Evolutionary conservation across 2,329 filamentous ascomycete species (phyloP), one percentile per base, ranked within the genome.

Genomic region (Xylariomycetidae sp.): DNA sequence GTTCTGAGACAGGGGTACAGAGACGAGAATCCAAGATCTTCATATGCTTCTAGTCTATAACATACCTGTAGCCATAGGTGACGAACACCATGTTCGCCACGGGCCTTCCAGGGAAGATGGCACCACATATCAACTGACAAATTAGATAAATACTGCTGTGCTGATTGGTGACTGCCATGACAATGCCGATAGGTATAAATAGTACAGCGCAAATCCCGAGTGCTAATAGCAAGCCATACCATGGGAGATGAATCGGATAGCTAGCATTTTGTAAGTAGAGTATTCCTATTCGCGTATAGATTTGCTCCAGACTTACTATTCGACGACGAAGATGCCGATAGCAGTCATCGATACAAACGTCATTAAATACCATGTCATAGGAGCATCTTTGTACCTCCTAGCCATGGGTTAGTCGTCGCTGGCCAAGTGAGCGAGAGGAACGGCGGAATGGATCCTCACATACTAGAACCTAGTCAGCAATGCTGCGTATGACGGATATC

Each of bases 11-110:
- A n/a, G n/a, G n/a, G n/a, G n/a, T n/a, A n/a, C n/a, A n/a, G n/a
- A n/a, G n/a, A n/a, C n/a, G n/a, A n/a, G n/a, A n/a, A n/a, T n/a
- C n/a, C n/a, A n/a, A n/a, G n/a, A n/a, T n/a, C n/a, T n/a, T n/a
- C n/a, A n/a, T n/a, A n/a, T n/a, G n/a, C n/a, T n/a, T n/a, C n/a
- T n/a, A n/a, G n/a, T n/a, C n/a, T n/a, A n/a, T n/a, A n/a, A n/a
- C n/a, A n/a, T n/a, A n/a, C n/a, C n/a, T 92, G 60, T 92, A 94
- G 41, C 86, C 87, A 56, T 92, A 94, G 0, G 86, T 92, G 30
- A 90, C 86, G 50, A 94, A 94, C 22, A 94, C 85, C 88, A 94
- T 94, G 59, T 94, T 92, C 31, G 87, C 88, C 9, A 94, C 85
- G 1, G 88, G 88, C 1, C 84, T 81, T 17, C 88, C 88, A 1